Percentiles rank a stretch among this genome's conserved stretches.
phyloP scores from a whole-genome alignment of 208 protist species.

The Herpetomonas tarakana region DNA sequence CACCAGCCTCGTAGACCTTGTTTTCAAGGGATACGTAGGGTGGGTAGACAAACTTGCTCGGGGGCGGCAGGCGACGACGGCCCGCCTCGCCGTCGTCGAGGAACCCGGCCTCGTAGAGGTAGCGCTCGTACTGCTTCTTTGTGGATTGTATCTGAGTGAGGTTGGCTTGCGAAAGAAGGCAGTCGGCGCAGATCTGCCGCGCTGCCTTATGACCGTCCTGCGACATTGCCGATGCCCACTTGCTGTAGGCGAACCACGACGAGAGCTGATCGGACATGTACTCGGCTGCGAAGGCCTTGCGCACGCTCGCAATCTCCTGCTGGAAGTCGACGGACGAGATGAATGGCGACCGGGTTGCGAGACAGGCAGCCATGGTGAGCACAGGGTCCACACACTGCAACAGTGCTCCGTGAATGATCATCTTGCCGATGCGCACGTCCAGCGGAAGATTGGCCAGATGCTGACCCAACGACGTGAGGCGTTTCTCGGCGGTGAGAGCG shows the following conservation, averaged over 20 bases:
- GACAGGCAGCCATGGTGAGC: conserved; percentile 94
- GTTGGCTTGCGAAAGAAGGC: conserved; percentile 75
- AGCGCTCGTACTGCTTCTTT: conserved; percentile 91
- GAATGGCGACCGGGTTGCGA: conserved; percentile 88
- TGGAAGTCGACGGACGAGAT: conserved; percentile 88
- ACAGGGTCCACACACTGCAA: conserved; percentile 95
- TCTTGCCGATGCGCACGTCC: conserved; percentile 91
- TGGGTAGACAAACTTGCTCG: conserved; percentile 54
- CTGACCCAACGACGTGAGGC: conserved; percentile 89
- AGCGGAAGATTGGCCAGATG: conserved; percentile 92
- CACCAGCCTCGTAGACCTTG: conserved; percentile 80
- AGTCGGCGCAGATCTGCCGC: conserved; percentile 68
- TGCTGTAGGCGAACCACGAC: conserved; percentile 86
- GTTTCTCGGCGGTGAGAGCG: conserved; percentile 79
- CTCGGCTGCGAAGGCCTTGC: conserved; percentile 64
- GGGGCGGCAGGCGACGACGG: conserved; percentile 8
- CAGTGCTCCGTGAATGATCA: conserved; percentile 95
- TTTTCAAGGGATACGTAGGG: conserved; percentile 71
- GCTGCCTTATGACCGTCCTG: conserved; percentile 47
- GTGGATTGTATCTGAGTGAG: conserved; percentile 87
- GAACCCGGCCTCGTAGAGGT: conserved; percentile 90
- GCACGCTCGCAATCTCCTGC: conserved; percentile 77
- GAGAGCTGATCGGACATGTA: conserved; percentile 87
- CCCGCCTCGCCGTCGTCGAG: conserved; percentile 39
- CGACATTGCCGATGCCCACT: conserved; percentile 51